Base-by-base conservation (phyloP, 192 early-diverging fungal genomes). In the Podila verticillata region DNA sequence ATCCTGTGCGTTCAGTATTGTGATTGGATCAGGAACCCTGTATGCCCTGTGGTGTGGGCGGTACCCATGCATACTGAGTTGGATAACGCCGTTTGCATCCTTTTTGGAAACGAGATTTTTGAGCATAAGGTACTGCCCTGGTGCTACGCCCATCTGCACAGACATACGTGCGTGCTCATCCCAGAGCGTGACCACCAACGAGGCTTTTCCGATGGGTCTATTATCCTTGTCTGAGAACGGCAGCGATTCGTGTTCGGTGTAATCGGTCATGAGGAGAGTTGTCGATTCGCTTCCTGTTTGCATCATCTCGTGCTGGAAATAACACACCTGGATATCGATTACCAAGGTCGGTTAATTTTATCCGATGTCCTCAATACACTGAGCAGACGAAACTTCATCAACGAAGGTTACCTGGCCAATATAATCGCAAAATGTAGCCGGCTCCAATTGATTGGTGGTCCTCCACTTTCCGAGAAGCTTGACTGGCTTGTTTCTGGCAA, bases 101-200 rank as follows among this genome's bases (percentile, higher is more conserved):
- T 56, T 31, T 20, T 72, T 80, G 5, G 57, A 63, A 6, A 2
- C 4, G 8, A 80, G 36, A 47, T 69, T 80, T 66, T 80, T 71
- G 13, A 80, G 61, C 26, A 58, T 31, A 7, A 72, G 35, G 28
- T 60, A 26, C 15, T 72, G 39, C 6, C 77, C 66, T 19, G 44
- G 54, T 22, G 28, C 19, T 8, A 80, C 36, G 9, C 57, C 32
- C 7, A 72, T 22, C 0, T 34, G 5, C 7, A 34, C 35, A 4
- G 70, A 65, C 7, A 20, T 30, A 0, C 57, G 19, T 7, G 29
- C 32, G 48, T 80, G 70, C 35, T 80, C 77, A 34, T 80, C 77
- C 77, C 77, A 80, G 1, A 80, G 59, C 1, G 77, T 80, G 2
- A 72, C 62, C 1, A 80, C 17, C 6, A 80, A 59, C 5, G 74